Conservation (phyloP, 306 rosid genomes). For the Mimosa pudica region DNA sequence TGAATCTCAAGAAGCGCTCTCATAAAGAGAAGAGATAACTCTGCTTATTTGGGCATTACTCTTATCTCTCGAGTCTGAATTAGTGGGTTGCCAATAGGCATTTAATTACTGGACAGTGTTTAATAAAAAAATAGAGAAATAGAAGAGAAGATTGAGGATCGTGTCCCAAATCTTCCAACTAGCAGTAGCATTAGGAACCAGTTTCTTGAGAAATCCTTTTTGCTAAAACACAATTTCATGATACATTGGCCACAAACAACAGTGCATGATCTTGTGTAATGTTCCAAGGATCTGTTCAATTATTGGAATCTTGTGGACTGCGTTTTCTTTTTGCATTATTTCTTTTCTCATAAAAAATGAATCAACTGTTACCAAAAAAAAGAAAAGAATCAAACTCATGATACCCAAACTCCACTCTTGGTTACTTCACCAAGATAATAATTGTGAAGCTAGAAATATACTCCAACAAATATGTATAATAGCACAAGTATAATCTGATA, state of each 20-base stretch:
- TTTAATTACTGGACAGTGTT: no score
- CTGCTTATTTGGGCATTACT: no score
- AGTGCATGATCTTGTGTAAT: background rate
- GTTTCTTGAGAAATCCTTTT: background rate
- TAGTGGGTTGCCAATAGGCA: no score
- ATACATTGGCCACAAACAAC: no score
- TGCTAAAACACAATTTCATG: background rate
- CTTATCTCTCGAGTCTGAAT: no score
- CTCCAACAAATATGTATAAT: background rate
- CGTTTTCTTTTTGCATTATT: background rate
- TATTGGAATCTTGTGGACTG: no score
- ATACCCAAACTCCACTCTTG: background rate
- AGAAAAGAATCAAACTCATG: background rate
- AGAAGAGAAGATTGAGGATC: no score
- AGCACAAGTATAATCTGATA: background rate
- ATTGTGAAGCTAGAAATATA: background rate
- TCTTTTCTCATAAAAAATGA: background rate
- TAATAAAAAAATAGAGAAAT: no score
- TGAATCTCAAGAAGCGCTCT: no score
- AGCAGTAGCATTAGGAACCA: background rate
- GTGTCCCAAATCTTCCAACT: no score
- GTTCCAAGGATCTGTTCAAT: background rate
- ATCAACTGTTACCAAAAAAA: background rate
- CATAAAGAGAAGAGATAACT: no score
- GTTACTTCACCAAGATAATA: background rate